A percentile compares a stretch with the other conserved stretches of the same genome.
phyloP scores from a whole-genome alignment of 2,329 filamentous ascomycete genomes.

The Geosmithia putterillii region DNA sequence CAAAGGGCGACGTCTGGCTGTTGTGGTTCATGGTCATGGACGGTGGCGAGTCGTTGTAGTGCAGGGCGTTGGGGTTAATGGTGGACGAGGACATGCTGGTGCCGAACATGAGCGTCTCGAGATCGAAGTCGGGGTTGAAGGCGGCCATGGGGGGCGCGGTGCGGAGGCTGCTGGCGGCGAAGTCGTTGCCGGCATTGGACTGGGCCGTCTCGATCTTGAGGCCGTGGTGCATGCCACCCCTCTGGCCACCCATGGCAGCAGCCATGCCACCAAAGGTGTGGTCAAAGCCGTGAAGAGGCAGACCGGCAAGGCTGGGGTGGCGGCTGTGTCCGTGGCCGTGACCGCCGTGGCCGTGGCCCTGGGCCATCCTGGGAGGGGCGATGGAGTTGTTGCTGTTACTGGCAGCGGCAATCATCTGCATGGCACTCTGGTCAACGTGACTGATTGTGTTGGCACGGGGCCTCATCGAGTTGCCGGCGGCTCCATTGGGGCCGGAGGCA shows the following conservation, averaged over 20 bases:
- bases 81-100: conserved; percentile 28
- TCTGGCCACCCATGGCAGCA: conserved; percentile 49
- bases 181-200: conserved; percentile 48
- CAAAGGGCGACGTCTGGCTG: conserved; percentile 39
- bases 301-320: conserved; percentile 61
- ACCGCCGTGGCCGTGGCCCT: conserved; percentile 19
- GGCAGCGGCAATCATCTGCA: conserved; percentile 58
- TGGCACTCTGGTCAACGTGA: conserved; percentile 67
- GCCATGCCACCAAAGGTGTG: conserved; percentile 66
- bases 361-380: conserved; percentile 34
- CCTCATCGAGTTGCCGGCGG: conserved; percentile 50
- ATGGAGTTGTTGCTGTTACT: conserved; percentile 30
- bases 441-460: conserved; percentile 94
- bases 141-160: conserved; percentile 61
- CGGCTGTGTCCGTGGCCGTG: conserved; percentile 43
- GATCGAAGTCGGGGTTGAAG: conserved; percentile 55
- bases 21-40: conserved; percentile 48
- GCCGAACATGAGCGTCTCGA: conserved; percentile 33
- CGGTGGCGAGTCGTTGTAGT: conserved; percentile 58
- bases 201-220: conserved; percentile 75
- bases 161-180: conserved; percentile 49
- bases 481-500: conserved; percentile 28
- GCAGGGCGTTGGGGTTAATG: conserved; percentile 62
- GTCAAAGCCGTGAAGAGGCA: conserved; percentile 44
- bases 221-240: conserved; percentile 44